Percentiles rank a stretch among this genome's conserved stretches.
phyloP scores from a whole-genome alignment of 2,329 filamentous ascomycete genomes.

The Elsinoe batatas region DNA sequence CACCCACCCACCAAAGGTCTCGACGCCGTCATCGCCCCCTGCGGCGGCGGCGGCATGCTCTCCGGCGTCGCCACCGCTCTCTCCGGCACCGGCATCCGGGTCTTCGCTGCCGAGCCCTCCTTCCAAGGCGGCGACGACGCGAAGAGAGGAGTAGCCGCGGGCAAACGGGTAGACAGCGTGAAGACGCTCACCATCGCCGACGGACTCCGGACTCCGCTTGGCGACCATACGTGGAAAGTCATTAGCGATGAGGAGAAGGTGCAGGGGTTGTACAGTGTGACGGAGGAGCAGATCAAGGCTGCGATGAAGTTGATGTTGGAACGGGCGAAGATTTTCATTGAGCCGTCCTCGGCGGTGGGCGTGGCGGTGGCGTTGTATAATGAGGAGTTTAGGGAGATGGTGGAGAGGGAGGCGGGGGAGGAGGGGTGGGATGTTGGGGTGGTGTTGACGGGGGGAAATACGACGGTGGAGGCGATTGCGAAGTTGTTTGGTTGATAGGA shows the following conservation, averaged over 20 bases:
- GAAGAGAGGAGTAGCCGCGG: constrained; percentile 56
- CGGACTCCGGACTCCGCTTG: constrained; percentile 75
- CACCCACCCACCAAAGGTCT: constrained; percentile 21
- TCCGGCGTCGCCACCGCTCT: constrained; percentile 71
- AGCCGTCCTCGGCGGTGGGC: constrained; percentile 78
- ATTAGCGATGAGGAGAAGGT: constrained; percentile 66
- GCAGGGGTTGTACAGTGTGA: constrained; percentile 59
- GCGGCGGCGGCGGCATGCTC: constrained; percentile 82
- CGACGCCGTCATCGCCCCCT: constrained; percentile 60
- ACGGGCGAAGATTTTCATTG: constrained; percentile 80
- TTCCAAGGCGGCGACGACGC: constrained; percentile 80
- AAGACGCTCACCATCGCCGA: constrained; percentile 77
- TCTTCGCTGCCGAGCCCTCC: constrained; percentile 80
- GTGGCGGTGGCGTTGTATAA: constrained; percentile 76
- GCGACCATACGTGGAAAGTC: constrained; percentile 63
- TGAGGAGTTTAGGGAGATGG: constrained; percentile 66
- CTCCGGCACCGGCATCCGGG: constrained; percentile 58
- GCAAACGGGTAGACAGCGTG: constrained; percentile 56
- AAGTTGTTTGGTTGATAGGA: constrained; percentile 43
- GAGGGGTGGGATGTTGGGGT: constrained; percentile 63
- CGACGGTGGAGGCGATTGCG: constrained; percentile 50
- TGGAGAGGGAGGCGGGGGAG: constrained; percentile 59
- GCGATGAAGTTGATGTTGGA: constrained; percentile 74
- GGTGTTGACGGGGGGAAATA: constrained; percentile 56
- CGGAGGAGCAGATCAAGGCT: constrained; percentile 68